Evolutionary conservation across 306 rosid species (phyloP).

Genomic region (Abrus precatorius): DNA sequence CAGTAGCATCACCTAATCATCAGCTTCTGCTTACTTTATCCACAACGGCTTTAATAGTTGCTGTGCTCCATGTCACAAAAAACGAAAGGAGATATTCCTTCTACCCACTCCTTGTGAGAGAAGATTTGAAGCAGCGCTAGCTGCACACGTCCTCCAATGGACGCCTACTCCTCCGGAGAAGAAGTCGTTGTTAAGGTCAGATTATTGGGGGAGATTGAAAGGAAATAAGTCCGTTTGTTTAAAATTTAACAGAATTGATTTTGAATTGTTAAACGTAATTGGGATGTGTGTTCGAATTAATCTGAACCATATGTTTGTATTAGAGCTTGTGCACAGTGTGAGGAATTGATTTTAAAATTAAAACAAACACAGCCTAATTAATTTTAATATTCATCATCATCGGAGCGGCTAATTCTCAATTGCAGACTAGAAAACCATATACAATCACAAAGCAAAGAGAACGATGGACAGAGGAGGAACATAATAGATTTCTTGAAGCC

Average conservation of each 20-base stretch:
- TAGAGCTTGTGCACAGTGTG: too few relatives aligned
- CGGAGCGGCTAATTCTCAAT: constrained; percentile 40
- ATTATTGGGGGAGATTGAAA: constrained; percentile 2
- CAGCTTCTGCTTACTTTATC: constrained; percentile 53
- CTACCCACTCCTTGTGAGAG: constrained; percentile 69
- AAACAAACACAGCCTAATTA: too few relatives aligned
- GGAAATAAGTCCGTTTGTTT: not conserved
- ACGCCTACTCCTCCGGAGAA: constrained; percentile 79
- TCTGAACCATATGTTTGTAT: too few relatives aligned
- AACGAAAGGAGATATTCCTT: constrained; percentile 58
- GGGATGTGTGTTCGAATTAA: too few relatives aligned
- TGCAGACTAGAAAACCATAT: constrained; percentile 90
- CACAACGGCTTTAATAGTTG: constrained; percentile 61
- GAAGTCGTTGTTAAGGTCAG: constrained; percentile 81
- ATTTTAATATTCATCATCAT: not conserved
- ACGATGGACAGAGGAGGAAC: constrained; percentile 99
- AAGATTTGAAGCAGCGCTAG: constrained; percentile 90
- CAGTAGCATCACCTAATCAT: constrained; percentile 67
- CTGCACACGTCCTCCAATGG: constrained; percentile 73
- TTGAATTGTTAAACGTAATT: too few relatives aligned
- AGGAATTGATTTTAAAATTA: constrained; percentile 16
- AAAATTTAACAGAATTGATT: too few relatives aligned
- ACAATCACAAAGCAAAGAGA: constrained; percentile 99
- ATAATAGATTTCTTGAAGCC: constrained; percentile 90
- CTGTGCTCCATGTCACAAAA: constrained; percentile 54